Percentiles rank a stretch among this genome's conserved stretches.
Conservation (phyloP, 1,284 basidiomycete species). For the Leccinum subrobustum region DNA sequence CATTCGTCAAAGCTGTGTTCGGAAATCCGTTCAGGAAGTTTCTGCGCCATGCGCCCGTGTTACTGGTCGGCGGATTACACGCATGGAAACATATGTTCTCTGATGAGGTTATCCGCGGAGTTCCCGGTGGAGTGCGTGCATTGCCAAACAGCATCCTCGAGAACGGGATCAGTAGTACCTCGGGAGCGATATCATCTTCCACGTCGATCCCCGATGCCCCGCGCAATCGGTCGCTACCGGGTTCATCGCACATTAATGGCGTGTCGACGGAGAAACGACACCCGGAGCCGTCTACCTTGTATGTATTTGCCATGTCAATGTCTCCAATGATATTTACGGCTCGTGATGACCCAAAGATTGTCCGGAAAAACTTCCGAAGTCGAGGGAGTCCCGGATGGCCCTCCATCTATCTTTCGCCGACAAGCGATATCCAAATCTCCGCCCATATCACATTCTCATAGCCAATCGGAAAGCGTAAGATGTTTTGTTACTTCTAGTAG, state of each 20-base stretch:
- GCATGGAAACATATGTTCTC: constrained; percentile 78
- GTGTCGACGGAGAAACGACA: constrained; percentile 17
- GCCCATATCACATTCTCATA: constrained; percentile 40
- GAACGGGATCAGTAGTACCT: constrained; percentile 30
- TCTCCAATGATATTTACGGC: constrained; percentile 11
- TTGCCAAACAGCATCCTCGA: constrained; percentile 26
- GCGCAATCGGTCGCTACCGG: constrained; percentile 13
- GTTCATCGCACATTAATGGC: constrained; percentile 18
- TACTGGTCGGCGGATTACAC: constrained; percentile 84
- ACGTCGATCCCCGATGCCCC: constrained; percentile 26
- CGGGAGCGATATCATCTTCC: constrained; percentile 23
- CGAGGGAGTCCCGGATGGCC: constrained; percentile 24
- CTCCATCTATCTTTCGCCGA: constrained; percentile 36
- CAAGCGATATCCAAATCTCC: constrained; percentile 39
- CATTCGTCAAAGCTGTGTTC: constrained; percentile 68
- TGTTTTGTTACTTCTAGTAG: background rate
- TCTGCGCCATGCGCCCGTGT: constrained; percentile 76
- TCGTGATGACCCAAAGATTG: constrained; percentile 15
- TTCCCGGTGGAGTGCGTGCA: constrained; percentile 12
- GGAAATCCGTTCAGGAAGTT: constrained; percentile 72
- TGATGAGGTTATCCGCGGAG: constrained; percentile 41
- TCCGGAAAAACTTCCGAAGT: constrained; percentile 15
- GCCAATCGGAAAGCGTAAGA: constrained; percentile 46
- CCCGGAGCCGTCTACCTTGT: constrained; percentile 21
- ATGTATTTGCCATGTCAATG: constrained; percentile 9